A percentile compares a stretch with the other conserved stretches of the same genome.
These are phyloP conservation scores for Botryotinia globosa DNA, from an alignment of 2,329 filamentous ascomycete genomes.

Conservation along the genomic window DNA sequence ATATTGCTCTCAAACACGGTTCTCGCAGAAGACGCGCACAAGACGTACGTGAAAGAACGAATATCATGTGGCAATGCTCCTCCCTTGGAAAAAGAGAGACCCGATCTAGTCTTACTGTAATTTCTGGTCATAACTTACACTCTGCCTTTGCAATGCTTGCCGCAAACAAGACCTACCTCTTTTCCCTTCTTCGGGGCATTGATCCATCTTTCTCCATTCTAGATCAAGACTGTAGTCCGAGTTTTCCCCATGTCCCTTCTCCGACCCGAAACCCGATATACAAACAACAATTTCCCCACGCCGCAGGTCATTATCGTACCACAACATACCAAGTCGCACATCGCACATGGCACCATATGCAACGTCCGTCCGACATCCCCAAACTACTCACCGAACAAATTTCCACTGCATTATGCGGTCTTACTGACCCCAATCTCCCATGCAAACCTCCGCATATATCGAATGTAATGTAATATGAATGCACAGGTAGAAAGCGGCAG, in stretches of 20 bases:
- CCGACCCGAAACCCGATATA: neutral
- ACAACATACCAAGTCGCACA: constrained; percentile 4
- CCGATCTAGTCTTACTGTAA: neutral
- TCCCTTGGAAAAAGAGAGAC: neutral
- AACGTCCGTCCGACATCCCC: neutral
- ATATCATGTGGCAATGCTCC: neutral
- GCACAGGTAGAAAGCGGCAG: neutral
- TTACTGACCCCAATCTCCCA: neutral
- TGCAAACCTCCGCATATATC: constrained; percentile 6
- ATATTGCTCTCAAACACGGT: neutral
- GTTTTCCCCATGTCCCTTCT: neutral
- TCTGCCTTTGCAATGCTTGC: neutral
- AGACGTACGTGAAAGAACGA: neutral
- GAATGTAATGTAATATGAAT: constrained; percentile 1
- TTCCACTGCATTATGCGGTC: neutral
- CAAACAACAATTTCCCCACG: neutral
- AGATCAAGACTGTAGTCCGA: neutral
- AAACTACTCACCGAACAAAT: neutral
- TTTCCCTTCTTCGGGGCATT: neutral
- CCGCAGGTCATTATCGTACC: neutral
- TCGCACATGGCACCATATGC: neutral
- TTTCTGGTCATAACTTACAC: neutral
- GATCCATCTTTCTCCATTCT: neutral
- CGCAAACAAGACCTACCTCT: neutral
- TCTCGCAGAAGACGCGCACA: too few species aligned